phyloP scores from a whole-genome alignment of 805 yeast species.

The Myxozyma sirexii region DNA sequence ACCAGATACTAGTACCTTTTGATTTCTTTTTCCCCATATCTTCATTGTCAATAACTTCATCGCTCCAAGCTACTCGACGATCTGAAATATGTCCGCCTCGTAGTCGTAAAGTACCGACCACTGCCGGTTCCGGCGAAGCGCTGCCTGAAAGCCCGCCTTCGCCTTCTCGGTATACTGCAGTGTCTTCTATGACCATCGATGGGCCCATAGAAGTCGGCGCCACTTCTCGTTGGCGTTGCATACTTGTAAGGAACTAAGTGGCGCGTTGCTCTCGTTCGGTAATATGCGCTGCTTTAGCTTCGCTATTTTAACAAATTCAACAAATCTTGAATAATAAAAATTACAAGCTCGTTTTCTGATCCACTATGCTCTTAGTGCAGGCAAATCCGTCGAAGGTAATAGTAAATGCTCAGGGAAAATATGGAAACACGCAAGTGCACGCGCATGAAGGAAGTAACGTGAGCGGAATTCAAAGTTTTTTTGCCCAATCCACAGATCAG shows the following conservation, averaged over 20 bases:
- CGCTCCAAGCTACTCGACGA: conserved; percentile 73
- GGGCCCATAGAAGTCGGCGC: conserved; percentile 25
- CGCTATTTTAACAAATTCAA: no score
- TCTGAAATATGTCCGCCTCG: conserved; percentile 29
- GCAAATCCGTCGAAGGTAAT: no score
- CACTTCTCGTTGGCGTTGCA: conserved; percentile 22
- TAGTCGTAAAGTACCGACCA: conserved; percentile 26
- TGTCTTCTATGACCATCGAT: conserved; percentile 17
- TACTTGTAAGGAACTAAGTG: not conserved
- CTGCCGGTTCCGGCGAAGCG: not conserved
- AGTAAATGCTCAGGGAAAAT: no score
- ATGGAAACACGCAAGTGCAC: no score
- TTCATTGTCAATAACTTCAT: conserved; percentile 88
- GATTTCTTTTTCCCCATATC: conserved; percentile 84
- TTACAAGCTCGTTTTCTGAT: no score
- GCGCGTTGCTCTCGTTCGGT: not conserved
- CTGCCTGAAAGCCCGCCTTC: conserved; percentile 8
- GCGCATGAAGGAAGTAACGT: no score
- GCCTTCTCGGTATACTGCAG: conserved; percentile 17
- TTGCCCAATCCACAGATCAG: no score
- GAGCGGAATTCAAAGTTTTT: no score
- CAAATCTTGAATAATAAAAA: no score
- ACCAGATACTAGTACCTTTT: conserved; percentile 62
- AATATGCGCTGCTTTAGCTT: no score
- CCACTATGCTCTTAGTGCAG: no score